Evolutionary conservation across 2,329 filamentous ascomycete genomes (phyloP), one percentile per base, ranked within the genome.

Genomic region (Aspergillus sp.): DNA sequence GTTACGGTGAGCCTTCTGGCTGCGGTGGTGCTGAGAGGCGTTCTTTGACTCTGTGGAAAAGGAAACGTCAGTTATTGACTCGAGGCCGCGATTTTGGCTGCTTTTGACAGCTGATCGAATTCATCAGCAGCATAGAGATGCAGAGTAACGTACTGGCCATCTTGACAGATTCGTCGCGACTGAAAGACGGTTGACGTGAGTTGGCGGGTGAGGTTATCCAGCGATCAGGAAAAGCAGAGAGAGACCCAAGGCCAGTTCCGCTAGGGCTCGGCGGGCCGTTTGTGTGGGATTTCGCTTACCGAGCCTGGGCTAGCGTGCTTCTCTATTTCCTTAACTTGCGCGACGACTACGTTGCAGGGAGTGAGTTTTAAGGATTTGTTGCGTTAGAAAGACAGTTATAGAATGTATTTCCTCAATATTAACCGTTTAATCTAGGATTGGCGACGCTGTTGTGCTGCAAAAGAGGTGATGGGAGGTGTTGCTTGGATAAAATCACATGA

Each of bases 11-110:
- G 93, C 93, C 91, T 99, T 99, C 87, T 91, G 91, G 82, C 88
- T 89, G 89, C 95, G 91, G 86, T 97, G 97, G 87, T 97, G 93
- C 88, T 98, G 94, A 79, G 94, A 97, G 85, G 92, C 96, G 90
- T 98, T 98, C 93, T 98, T 98, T 78, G 95, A 98, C 89, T 98
- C 93, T 97, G 81, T 62, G 63, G 41, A 63, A 65, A 61, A 66
- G 56, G 72, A 56, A 54, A 66, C 58, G 69, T 76, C 67, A 76
- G 73, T 62, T 60, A 68, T 59, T 67, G 50, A 34, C 11, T 46
- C 53, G 28, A 22, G 28, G 7, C 31, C 13, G 19, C 25, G 43
- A n/a, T 7, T 17, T 19, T 25, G 7, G 51, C 13, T 30, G 41
- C 49, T 54, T 59, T 62, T 48, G 17, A 13, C 4, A 11, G n/a